A percentile compares a stretch with the other conserved stretches of the same genome.
Evolutionary conservation across 257 asterid genomes (phyloP).

Genomic region (Verbena officinalis): DNA sequence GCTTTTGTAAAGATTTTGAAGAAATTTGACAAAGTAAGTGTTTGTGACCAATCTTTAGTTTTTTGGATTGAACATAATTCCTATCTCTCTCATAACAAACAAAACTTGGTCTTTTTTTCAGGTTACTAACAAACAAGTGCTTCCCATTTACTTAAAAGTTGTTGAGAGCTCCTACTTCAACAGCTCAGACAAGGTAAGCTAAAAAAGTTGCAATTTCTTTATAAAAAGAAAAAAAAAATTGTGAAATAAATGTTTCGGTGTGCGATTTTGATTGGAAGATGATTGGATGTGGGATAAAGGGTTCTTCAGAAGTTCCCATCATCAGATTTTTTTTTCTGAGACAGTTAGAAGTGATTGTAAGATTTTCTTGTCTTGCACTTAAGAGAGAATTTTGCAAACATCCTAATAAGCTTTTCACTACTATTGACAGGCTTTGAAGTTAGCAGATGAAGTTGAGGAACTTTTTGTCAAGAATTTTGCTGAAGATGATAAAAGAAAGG

Average conservation of each 20-base stretch:
- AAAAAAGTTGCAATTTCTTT: conserved; percentile 4
- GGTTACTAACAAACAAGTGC: conserved; percentile 91
- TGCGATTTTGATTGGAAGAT: too few relatives aligned
- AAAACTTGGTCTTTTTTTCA: conserved; percentile 25
- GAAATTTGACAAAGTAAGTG: conserved; percentile 94
- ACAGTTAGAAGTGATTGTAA: conserved; percentile 44
- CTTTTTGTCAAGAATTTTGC: conserved; percentile 80
- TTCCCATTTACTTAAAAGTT: conserved; percentile 86
- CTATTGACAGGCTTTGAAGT: conserved; percentile 59
- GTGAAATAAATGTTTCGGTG: too few relatives aligned
- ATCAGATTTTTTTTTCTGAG: conserved; percentile 42
- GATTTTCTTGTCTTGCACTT: conserved; percentile 35
- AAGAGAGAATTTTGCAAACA: not conserved
- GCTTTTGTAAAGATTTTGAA: conserved; percentile 95
- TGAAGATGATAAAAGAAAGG: conserved; percentile 77
- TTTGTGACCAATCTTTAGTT: not conserved
- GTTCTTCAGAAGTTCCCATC: too few relatives aligned
- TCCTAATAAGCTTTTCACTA: not conserved
- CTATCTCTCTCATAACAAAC: not conserved
- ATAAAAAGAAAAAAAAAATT: conserved; percentile 18
- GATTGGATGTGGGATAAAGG: too few relatives aligned
- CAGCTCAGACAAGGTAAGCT: conserved; percentile 88
- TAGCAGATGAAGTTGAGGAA: conserved; percentile 88
- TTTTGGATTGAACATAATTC: too few relatives aligned
- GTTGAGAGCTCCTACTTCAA: conserved; percentile 94